These are phyloP conservation scores for Pinus albicaulis DNA, from an alignment of 75 land plant species.

Conservation along the genomic window DNA sequence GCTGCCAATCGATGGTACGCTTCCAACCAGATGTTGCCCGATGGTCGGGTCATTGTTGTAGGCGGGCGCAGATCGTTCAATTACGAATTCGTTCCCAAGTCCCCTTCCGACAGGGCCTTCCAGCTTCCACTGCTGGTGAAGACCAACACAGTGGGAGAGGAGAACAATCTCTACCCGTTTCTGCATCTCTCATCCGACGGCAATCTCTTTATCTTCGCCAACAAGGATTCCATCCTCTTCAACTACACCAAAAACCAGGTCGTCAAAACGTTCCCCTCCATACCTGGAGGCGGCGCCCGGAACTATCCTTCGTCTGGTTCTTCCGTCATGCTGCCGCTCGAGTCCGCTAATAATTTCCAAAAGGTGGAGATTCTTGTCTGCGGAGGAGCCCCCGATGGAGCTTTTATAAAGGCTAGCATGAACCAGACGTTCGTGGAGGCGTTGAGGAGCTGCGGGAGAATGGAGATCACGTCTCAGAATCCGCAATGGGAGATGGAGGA, in stretches of 20 bases:
- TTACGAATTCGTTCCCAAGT: conserved; percentile 37
- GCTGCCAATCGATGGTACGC: conserved; percentile 30
- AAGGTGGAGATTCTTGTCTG: conserved; percentile 43
- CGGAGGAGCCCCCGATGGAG: conserved; percentile 60
- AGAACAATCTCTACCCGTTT: conserved; percentile 39
- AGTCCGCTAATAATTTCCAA: neutral
- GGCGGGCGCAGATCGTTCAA: conserved; percentile 46
- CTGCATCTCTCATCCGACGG: conserved; percentile 28
- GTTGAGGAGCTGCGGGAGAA: conserved; percentile 42
- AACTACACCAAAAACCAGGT: conserved; percentile 28
- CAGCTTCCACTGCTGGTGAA: conserved; percentile 23
- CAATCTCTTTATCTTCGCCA: conserved; percentile 49
- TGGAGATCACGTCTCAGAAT: conserved; percentile 42
- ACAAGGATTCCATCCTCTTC: conserved; percentile 43
- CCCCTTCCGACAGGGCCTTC: neutral
- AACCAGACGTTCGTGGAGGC: conserved; percentile 30
- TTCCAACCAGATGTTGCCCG: conserved; percentile 58
- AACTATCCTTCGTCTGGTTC: conserved; percentile 41
- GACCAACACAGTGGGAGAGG: neutral
- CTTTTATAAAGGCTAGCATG: conserved; percentile 14
- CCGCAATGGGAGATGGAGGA: conserved; percentile 64
- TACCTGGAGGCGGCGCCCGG: conserved; percentile 32
- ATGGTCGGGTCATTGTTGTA: conserved; percentile 48
- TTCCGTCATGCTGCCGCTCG: conserved; percentile 34
- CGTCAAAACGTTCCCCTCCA: conserved; percentile 22